phyloP scores from a whole-genome alignment of 2,329 filamentous ascomycete species.

The Neonectria hederae region DNA sequence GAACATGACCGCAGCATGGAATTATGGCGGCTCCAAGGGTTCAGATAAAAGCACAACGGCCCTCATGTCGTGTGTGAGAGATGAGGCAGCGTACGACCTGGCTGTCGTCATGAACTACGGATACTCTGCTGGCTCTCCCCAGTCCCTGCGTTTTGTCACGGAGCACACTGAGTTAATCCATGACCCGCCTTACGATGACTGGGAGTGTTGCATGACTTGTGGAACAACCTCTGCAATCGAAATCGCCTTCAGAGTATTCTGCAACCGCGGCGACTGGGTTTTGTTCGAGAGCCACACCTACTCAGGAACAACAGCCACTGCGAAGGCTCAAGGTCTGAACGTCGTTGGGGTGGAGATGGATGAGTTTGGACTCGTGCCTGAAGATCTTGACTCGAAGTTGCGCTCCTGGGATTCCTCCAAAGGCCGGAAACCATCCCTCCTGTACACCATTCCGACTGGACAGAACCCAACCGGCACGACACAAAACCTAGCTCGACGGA shows the following conservation, averaged over 20 bases:
- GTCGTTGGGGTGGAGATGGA: constrained; percentile 1
- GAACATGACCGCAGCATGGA: not conserved
- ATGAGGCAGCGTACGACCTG: constrained; percentile 32
- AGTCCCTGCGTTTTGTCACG: constrained; percentile 75
- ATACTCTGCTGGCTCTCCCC: constrained; percentile 75
- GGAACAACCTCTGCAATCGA: constrained; percentile 76
- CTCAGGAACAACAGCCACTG: constrained; percentile 48
- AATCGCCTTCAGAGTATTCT: constrained; percentile 72
- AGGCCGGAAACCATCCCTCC: constrained; percentile 55
- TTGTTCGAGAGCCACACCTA: constrained; percentile 70
- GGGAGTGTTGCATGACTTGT: constrained; percentile 72
- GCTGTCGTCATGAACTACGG: constrained; percentile 76
- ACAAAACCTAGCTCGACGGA: constrained; percentile 69
- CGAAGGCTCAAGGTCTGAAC: not conserved
- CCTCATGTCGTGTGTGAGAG: constrained; percentile 9
- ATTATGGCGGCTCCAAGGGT: not conserved
- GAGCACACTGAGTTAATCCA: constrained; percentile 82
- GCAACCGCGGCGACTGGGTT: constrained; percentile 68
- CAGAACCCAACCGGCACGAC: constrained; percentile 89
- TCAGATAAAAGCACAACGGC: too few species aligned
- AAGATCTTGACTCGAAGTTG: constrained; percentile 69
- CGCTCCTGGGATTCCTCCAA: constrained; percentile 67
- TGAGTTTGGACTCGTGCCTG: constrained; percentile 52
- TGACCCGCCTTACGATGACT: constrained; percentile 76
- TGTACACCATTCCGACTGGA: constrained; percentile 73